Percentiles rank a stretch among this genome's conserved stretches.
Evolutionary conservation across 2,329 filamentous ascomycete species (phyloP).

Genomic region (Alternaria novae-zelandiae): DNA sequence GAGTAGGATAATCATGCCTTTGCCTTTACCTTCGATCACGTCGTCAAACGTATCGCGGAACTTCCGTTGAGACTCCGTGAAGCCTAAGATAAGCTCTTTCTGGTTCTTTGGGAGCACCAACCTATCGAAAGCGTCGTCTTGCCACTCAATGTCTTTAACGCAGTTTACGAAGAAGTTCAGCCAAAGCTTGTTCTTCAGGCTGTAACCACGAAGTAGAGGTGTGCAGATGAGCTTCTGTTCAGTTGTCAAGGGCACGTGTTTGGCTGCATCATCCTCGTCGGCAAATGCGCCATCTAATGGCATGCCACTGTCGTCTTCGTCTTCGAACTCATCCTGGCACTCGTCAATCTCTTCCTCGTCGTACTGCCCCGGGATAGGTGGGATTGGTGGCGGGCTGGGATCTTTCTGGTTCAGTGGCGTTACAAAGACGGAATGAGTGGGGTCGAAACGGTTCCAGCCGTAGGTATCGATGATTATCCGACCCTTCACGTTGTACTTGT

Average conservation of each 20-base stretch:
- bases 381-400: neutral
- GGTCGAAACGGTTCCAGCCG: slow-evolving; percentile 60
- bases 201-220: slow-evolving; percentile 51
- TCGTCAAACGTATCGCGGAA: slow-evolving; percentile 25
- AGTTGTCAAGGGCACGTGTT: slow-evolving; percentile 16
- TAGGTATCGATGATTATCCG: slow-evolving; percentile 60
- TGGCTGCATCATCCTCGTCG: slow-evolving; percentile 21
- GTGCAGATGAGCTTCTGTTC: slow-evolving; percentile 49
- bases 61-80: slow-evolving; percentile 74
- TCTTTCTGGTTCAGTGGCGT: slow-evolving; percentile 45
- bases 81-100: slow-evolving; percentile 57
- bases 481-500: slow-evolving; percentile 55
- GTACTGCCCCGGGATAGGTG: neutral
- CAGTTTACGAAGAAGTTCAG: slow-evolving; percentile 45
- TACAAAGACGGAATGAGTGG: slow-evolving; percentile 49
- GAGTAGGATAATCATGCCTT: slow-evolving; percentile 36
- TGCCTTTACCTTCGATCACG: slow-evolving; percentile 58
- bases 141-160: slow-evolving; percentile 53
- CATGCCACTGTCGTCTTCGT: slow-evolving; percentile 20
- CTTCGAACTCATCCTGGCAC: neutral
- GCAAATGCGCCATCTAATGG: slow-evolving; percentile 23
- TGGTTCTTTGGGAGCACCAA: slow-evolving; percentile 42
- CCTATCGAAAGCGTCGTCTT: slow-evolving; percentile 54
- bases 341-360: slow-evolving; percentile 15
- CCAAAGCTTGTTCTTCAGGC: slow-evolving; percentile 36